Base-by-base conservation (phyloP, 108 stramenopile genomes). In the Cyclotella choctawhatcheeana region DNA sequence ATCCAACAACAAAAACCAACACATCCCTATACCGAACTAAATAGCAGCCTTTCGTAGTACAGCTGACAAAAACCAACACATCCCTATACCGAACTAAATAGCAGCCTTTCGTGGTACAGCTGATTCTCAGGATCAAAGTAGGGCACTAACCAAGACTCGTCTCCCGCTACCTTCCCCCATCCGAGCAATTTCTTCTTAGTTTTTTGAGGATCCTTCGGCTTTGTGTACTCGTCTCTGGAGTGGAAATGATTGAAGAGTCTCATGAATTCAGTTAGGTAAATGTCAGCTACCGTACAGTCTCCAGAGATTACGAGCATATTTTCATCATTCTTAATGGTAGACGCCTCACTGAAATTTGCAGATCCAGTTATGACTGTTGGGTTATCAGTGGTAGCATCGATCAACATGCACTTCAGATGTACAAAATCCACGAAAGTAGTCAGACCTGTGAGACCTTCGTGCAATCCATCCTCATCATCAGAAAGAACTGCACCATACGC, bases 231-330 rank as follows among this genome's bases (percentile, higher is more conserved):
- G 59, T 79, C 78, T 56, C 78, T 65, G 0, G 71, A 48, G 53
- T 64, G 55, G 67, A 72, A 79, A 48, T 79, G 78, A 67, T 79
- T 65, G 47, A 79, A 79, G 44, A 79, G 25, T 12, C 78, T 31
- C 71, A 72, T 79, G 32, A 59, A 79, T 20, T 79, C 78, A 0
- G 78, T 79, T 6, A 79, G 62, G 48, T 79, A 79, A 55, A 79
- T 47, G 63, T 79, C 78, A 18, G 78, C 71, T 47, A 79, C 78
- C 3, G 44, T 17, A 14, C 65, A 67, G 20, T 79, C 71, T 0
- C 71, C 78, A 2, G 63, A 60, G 58, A 79, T 69, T 8, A 79
- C 44, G 22, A 79, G 31, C 60, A 67, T 79, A 44, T 79, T 79
- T 55, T 79, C 78, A 35, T 79, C 78, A 68, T 79, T 79, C n/a